Evolutionary conservation across 2,329 filamentous ascomycete species (phyloP).

Genomic region (Colletotrichum acutatum): DNA sequence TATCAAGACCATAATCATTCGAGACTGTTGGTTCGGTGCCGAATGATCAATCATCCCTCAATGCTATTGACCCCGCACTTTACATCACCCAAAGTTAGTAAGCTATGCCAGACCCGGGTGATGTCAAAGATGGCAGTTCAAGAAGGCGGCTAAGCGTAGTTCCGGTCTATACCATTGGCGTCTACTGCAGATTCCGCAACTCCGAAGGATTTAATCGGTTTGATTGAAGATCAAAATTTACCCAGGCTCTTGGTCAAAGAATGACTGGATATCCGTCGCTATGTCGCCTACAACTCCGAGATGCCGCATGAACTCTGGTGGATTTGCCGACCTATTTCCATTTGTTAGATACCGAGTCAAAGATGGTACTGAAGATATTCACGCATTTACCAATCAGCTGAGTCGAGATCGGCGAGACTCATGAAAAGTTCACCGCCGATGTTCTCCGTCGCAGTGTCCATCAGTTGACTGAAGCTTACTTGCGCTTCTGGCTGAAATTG

Average conservation of each 20-base stretch:
- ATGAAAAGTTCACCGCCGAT: conserved; percentile 6
- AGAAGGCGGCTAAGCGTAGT: no score
- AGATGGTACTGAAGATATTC: neutral
- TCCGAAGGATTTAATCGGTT: no score
- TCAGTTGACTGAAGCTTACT: neutral
- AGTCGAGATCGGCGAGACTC: conserved; percentile 12
- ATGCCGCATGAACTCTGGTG: conserved; percentile 23
- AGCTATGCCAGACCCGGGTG: no score
- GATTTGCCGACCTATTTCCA: conserved; percentile 18
- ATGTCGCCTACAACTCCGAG: conserved; percentile 1
- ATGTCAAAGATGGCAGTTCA: no score
- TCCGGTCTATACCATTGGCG: no score
- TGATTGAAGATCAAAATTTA: neutral
- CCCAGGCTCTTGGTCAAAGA: conserved; percentile 9
- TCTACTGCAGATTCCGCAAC: no score
- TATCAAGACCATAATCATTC: no score
- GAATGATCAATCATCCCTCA: no score
- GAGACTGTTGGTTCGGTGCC: no score
- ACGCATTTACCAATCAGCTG: conserved; percentile 14
- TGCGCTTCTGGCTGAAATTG: no score
- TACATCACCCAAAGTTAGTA: no score
- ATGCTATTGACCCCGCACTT: no score
- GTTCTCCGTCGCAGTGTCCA: neutral
- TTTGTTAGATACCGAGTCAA: neutral
- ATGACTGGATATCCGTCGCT: conserved; percentile 4